phyloP scores from a whole-genome alignment of 805 yeast species.

The Metschnikowia lachancei region DNA sequence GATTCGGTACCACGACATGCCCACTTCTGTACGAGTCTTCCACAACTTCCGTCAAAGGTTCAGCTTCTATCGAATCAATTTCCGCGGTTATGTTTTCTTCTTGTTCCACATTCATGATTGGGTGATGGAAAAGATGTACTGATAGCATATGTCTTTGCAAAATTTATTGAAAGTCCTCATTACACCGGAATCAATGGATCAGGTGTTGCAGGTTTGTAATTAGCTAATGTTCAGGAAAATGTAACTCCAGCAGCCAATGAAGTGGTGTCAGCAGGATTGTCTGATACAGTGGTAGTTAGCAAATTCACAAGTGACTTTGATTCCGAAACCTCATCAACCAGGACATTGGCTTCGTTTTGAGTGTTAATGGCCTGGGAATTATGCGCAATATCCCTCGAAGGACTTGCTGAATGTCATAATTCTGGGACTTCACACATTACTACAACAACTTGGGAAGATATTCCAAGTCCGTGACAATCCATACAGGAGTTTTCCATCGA shows the following conservation, averaged over 20 bases:
- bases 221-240: slow-evolving; percentile 75
- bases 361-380: slow-evolving; percentile 59
- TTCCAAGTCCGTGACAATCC: slow-evolving; percentile 73
- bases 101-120: too few species aligned
- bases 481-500: slow-evolving; percentile 73
- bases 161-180: slow-evolving; percentile 87
- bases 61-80: too few species aligned
- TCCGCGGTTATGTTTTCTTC: too few species aligned
- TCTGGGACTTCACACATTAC: slow-evolving; percentile 76
- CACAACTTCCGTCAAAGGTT: too few species aligned
- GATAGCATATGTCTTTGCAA: slow-evolving; percentile 76
- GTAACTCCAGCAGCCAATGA: slow-evolving; percentile 87
- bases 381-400: slow-evolving; percentile 71
- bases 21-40: too few species aligned
- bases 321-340: slow-evolving; percentile 57
- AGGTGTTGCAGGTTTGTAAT: slow-evolving; percentile 66
- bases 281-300: slow-evolving; percentile 67
- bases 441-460: slow-evolving; percentile 73
- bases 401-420: slow-evolving; percentile 83
- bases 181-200: slow-evolving; percentile 69
- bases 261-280: slow-evolving; percentile 70
- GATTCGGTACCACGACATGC: too few species aligned
- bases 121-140: too few species aligned
- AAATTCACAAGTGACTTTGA: slow-evolving; percentile 59
- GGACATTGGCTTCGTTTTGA: slow-evolving; percentile 36